Evolutionary conservation across 805 yeast genomes (phyloP).

Genomic region (Teunomyces lycoperdinae): DNA sequence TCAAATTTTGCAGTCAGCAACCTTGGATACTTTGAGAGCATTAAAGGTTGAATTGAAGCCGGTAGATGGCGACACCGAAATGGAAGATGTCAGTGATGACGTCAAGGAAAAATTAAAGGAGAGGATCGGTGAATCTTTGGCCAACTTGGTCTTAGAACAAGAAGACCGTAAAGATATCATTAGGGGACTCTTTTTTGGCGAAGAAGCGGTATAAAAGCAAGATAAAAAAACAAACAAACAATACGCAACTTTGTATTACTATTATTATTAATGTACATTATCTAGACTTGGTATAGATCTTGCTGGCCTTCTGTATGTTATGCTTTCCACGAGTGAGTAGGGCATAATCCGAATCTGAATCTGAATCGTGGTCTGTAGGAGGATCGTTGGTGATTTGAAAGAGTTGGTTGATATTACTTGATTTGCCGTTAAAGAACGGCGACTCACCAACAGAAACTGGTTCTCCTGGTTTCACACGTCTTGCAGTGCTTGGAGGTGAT

Average conservation of each 20-base stretch:
- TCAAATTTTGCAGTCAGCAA: slow-evolving; percentile 42
- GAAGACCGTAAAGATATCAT: slow-evolving; percentile 49
- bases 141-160: slow-evolving; percentile 47
- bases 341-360: slow-evolving; percentile 1
- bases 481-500: neutral
- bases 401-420: neutral
- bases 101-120: slow-evolving; percentile 43
- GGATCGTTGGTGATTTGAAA: neutral
- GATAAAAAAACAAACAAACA: neutral
- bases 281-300: slow-evolving; percentile 1
- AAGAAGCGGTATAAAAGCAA: slow-evolving; percentile 19
- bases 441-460: slow-evolving; percentile 32
- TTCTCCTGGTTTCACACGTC: slow-evolving; percentile 30
- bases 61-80: slow-evolving; percentile 33
- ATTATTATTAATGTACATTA: slow-evolving; percentile 6
- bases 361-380: slow-evolving; percentile 1
- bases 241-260: too few species aligned
- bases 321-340: neutral
- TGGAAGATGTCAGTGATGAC: slow-evolving; percentile 28
- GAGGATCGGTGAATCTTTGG: slow-evolving; percentile 61
- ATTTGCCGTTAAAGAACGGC: slow-evolving; percentile 25
- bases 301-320: neutral
- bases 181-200: slow-evolving; percentile 75
- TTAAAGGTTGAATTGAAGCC: slow-evolving; percentile 32
- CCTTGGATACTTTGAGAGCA: slow-evolving; percentile 53